A percentile compares a stretch with the other conserved stretches of the same genome.
Conservation (phyloP, 2,329 filamentous ascomycete species). For the Colletotrichum lini region DNA sequence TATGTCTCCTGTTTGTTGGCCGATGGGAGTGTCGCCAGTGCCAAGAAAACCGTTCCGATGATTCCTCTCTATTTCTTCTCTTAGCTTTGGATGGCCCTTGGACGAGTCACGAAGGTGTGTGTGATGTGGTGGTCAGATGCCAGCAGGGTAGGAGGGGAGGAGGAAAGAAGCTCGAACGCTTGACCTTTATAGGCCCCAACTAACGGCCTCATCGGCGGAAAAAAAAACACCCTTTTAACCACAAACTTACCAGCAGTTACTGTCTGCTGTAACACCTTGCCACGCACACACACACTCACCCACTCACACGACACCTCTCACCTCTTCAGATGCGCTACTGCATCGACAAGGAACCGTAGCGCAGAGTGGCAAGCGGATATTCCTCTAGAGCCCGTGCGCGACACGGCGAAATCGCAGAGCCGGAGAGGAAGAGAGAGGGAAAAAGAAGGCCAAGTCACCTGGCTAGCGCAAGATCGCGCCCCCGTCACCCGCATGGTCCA, state of each 20-base stretch:
- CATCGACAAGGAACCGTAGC: conserved; percentile 31
- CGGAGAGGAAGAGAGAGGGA: neutral
- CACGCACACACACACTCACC: no score
- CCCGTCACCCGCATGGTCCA: conserved; percentile 33
- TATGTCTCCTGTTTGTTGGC: neutral
- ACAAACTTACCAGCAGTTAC: no score
- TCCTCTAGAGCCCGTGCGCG: conserved; percentile 30
- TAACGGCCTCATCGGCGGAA: no score
- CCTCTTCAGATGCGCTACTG: conserved; percentile 33
- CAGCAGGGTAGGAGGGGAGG: conserved; percentile 15
- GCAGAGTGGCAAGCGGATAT: conserved; percentile 31
- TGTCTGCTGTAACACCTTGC: no score
- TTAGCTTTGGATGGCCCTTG: conserved; percentile 14
- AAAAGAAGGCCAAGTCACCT: conserved; percentile 11
- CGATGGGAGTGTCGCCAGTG: conserved; percentile 11
- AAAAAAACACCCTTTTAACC: no score
- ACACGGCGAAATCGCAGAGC: no score
- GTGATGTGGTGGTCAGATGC: conserved; percentile 32
- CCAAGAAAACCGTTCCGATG: conserved; percentile 10
- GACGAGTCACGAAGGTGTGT: conserved; percentile 14
- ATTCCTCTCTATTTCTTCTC: neutral
- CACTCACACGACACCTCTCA: conserved; percentile 5
- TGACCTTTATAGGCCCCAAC: no score
- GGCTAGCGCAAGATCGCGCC: conserved; percentile 36
- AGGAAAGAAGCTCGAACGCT: conserved; percentile 4